phyloP scores from a whole-genome alignment of 2,329 filamentous ascomycete species.

The Phaeophleospora eucalypticola region DNA sequence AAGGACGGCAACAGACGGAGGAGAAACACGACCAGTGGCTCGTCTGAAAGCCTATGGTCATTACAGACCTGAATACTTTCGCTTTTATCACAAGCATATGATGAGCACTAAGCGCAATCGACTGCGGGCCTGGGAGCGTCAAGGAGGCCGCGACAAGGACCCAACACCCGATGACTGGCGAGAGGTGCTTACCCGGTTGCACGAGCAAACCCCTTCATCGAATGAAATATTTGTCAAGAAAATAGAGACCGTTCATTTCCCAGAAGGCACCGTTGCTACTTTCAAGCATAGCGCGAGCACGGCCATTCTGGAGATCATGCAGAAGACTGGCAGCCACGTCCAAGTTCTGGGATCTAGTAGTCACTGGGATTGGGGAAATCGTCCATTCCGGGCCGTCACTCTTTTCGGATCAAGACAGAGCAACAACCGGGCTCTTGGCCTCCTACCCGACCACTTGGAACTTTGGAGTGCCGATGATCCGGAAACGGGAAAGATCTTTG shows the following conservation, averaged over 20 bases:
- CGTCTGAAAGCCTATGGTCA: not conserved
- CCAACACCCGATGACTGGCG: conserved; percentile 11
- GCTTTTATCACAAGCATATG: not conserved
- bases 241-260: conserved; percentile 22
- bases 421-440: conserved; percentile 4
- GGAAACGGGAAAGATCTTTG: conserved; percentile 1
- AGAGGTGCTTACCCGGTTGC: conserved; percentile 14
- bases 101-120: not conserved
- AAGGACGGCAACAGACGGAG: too few species aligned
- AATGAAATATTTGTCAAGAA: conserved; percentile 13
- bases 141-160: conserved; percentile 9
- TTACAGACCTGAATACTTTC: not conserved
- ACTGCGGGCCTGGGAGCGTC: not conserved
- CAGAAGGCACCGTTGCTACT: conserved; percentile 13
- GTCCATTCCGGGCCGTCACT: not conserved
- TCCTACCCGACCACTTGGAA: conserved; percentile 8
- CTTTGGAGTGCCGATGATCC: not conserved
- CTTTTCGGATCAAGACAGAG: conserved; percentile 1
- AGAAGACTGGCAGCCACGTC: conserved; percentile 29
- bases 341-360: conserved; percentile 11
- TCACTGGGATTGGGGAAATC: not conserved
- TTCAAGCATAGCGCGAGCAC: conserved; percentile 18
- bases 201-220: conserved; percentile 12
- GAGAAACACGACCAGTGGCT: too few species aligned
- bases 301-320: conserved; percentile 29